Base-by-base conservation (phyloP, 257 asterid genomes). In the Striga asiatica region DNA sequence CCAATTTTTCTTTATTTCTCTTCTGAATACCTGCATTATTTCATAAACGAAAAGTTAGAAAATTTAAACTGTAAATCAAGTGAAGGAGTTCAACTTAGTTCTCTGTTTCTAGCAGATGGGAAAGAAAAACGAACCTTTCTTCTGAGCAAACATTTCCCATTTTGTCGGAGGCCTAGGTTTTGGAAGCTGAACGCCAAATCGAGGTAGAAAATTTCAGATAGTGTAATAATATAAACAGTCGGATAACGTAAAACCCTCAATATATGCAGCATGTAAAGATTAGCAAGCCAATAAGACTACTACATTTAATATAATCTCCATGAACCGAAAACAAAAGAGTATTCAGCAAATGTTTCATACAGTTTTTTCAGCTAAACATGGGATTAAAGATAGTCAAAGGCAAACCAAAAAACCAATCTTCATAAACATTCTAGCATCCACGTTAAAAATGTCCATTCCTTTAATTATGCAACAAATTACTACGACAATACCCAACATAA, bases 101-200 rank as follows among this genome's bases (percentile, higher is more conserved):
- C 45, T 25, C 11, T 56, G 11, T 21, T 45, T 23, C 21, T 41
- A 13, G 20, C 3, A 18, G 9, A 23, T 27, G 5, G 27, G 18
- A 50, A 22, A 24, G 49, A 24, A 0, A 21, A 24, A 47, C 77
- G n/a, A 17, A 86, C 98, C 99, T 85, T 82, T 92, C 84, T 81
- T 85, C 56, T 75, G 58, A 56, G 99, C 97, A 69, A 92, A 92
- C 57, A 19, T 8, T 68, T 92, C 99, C 99, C 97, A 92, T 66
- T 67, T 80, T 24, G 99, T 88, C 9, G 95, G 99, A 39, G 95
- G 95, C 61, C 65, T 79, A 47, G 99, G 99, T 67, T 59, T 88
- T 34, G 99, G 99, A 32, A 92, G 78, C 98, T 91, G 85, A 57
- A 71, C 62, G 45, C 41, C 59, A 64, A 9, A 12, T 8, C 39